These are phyloP conservation scores for Rhazya stricta DNA, from an alignment of 257 asterid species.

Conservation along the genomic window DNA sequence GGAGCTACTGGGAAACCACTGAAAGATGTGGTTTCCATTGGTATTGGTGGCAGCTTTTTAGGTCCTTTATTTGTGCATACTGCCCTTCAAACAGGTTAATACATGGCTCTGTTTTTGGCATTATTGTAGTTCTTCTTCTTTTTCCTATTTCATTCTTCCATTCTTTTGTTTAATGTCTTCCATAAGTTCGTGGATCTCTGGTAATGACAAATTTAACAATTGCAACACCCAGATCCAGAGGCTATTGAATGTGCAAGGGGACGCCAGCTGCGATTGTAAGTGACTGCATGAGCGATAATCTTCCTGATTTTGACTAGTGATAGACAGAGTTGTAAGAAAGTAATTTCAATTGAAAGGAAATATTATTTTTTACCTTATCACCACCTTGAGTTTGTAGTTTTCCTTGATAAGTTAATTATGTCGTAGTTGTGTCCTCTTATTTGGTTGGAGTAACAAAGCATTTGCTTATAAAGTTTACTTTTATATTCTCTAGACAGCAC, in stretches of 20 bases:
- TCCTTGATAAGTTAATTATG: not conserved
- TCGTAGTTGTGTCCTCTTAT: not conserved
- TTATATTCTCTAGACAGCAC: not conserved
- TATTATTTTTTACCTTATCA: not conserved
- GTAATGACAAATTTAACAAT: conserved; percentile 21
- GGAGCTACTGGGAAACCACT: conserved; percentile 94
- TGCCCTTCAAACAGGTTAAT: conserved; percentile 92
- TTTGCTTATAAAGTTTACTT: not conserved
- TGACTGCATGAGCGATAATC: conserved; percentile 10
- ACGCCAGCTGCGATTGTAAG: conserved; percentile 91
- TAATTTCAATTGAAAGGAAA: not conserved
- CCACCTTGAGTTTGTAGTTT: not conserved
- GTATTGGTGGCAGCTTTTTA: conserved; percentile 98
- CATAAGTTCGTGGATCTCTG: conserved; percentile 4
- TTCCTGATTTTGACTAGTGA: not conserved
- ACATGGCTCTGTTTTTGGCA: conserved; percentile 9
- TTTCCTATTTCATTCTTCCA: conserved; percentile 13
- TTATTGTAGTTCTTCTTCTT: conserved; percentile 1
- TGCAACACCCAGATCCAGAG: conserved; percentile 63
- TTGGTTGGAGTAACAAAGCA: not conserved
- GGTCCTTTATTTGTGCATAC: conserved; percentile 99
- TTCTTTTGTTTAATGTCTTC: conserved; percentile 4
- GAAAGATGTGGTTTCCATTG: conserved; percentile 87
- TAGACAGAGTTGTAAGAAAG: not conserved
- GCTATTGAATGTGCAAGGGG: conserved; percentile 76